Evolutionary conservation across 1,284 basidiomycete genomes (phyloP), one percentile per base, ranked within the genome.

Genomic region (Ganoderma lucidum): DNA sequence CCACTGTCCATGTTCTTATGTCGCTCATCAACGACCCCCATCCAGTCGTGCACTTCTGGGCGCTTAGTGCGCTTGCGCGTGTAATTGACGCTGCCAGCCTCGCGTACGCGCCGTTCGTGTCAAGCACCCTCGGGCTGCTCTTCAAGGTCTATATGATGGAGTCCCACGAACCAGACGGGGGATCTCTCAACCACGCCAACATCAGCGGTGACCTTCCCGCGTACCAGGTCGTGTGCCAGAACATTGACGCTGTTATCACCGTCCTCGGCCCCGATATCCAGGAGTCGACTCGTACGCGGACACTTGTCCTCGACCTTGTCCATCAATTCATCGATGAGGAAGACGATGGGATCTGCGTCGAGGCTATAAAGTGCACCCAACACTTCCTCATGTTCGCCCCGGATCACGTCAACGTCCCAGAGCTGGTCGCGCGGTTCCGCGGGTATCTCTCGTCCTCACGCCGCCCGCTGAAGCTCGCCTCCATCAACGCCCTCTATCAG

Each of bases 341-440:
- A 2, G 96, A 98, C 75, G 95, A 97, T 75, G 93, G 93, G 0
- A 91, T 97, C 64, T 87, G 92, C 35, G 94, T 98, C 0, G 96
- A 99, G 79, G 96, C 96, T 1, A 96, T 98, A 81, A 95, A 94
- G 80, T 97, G 96, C 78, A 92, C 96, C 23, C 97, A 99, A 78
- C 97, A 99, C 79, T 93, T 99, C 82, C 87, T 98, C 41, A 96
- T 99, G 90, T 99, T 99, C 75, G 93, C 96, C 0, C 91, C 96
- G 0, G 88, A 94, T 68, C 88, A 95, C 69, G 90, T 96, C 70
- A 86, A 96, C 69, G 88, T 96, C 8, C 92, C 94, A 0, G 88
- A 89, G 63, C 85, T 97, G 3, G 92, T 98, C 30, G 82, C 85
- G 44, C 90, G 87, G 45, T 94, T 98, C 81, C 86, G 94, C 60